Evolutionary conservation across 345 rosid genomes (phyloP).

Genomic region (Chamaenerion angustifolium): DNA sequence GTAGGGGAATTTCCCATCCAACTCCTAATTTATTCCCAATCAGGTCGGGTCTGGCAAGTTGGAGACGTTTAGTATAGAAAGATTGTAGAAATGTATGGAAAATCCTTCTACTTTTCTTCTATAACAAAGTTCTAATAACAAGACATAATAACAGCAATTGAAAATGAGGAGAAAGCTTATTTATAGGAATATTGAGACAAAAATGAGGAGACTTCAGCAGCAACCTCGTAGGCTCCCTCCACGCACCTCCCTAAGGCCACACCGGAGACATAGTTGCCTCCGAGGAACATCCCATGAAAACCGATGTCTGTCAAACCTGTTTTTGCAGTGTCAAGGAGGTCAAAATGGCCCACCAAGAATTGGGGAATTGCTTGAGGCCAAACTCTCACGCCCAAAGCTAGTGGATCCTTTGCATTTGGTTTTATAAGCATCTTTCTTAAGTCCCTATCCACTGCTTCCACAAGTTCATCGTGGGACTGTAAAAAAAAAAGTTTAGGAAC

Average conservation of each 20-base stretch:
- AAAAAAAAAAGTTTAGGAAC: too few relatives aligned
- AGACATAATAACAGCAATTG: not conserved
- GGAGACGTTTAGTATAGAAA: too few relatives aligned
- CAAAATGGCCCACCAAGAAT: slow-evolving; percentile 77
- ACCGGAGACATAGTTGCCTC: slow-evolving; percentile 73
- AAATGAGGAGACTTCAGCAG: slow-evolving; percentile 50
- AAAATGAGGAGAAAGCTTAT: slow-evolving; percentile 6
- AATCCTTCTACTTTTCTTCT: not conserved
- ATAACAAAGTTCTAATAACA: not conserved
- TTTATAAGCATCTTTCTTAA: slow-evolving; percentile 85
- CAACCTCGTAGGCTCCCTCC: slow-evolving; percentile 73
- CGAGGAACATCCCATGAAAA: slow-evolving; percentile 54
- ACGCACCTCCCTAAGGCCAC: slow-evolving; percentile 87
- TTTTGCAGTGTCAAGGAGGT: slow-evolving; percentile 50
- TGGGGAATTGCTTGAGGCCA: slow-evolving; percentile 98
- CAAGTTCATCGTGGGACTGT: slow-evolving; percentile 58
- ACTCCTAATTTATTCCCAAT: slow-evolving; percentile 4
- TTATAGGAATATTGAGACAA: slow-evolving; percentile 46
- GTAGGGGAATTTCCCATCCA: slow-evolving; percentile 4
- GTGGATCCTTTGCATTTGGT: slow-evolving; percentile 60
- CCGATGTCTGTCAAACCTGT: slow-evolving; percentile 36
- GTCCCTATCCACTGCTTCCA: slow-evolving; percentile 80
- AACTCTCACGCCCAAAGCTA: slow-evolving; percentile 52
- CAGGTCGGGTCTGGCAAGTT: too few relatives aligned
- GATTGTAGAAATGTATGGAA: too few relatives aligned